Base-by-base conservation (phyloP, 2,329 filamentous ascomycete species). In the Cercospora beticola region DNA sequence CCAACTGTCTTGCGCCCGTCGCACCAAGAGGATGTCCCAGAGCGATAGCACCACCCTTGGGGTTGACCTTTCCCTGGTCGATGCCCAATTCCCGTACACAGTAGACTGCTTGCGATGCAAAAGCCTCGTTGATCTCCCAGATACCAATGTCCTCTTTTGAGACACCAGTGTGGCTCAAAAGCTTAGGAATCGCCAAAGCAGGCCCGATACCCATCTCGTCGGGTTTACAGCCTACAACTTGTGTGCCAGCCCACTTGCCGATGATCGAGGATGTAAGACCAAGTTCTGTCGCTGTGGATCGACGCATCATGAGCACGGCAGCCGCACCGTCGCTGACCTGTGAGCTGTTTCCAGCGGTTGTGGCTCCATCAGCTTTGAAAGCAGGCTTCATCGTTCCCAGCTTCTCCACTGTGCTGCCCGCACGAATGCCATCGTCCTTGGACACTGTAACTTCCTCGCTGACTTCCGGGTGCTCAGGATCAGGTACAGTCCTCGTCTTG, bases 121-220 rank as follows among this genome's bases (percentile, higher is more conserved):
- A 90, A 14, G 88, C 88, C 86, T 97, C 94, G 80, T 97, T 97
- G 80, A 97, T 91, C 84, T 97, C 94, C 93, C 93, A 97, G 9
- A 95, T 83, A 40, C 90, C 86, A 0, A 98, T 87, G 67, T 97
- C 92, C 2, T 84, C 83, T 12, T 83, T 89, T 54, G 81, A 77
- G 14, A 97, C 79, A 0, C 89, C 92, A 1, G 90, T 86, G 69
- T 88, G 87, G 18, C 83, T 79, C n/a, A 97, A 84, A 21, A 97
- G 84, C 78, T 90, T 91, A 6, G 94, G 94, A 63, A 97, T 94
- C 0, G 92, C 94, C 30, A 97, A 77, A 0, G 93, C 92, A 0
- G 94, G 94, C 0, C 94, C 94, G 67, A 97, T 85, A 46, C 94
- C 94, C 94, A 98, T 97, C 85, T 97, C 93, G 76, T 97, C 93